Percentiles rank a stretch among this genome's conserved stretches.
Conservation (phyloP, 306 rosid genomes). For the Neltuma alba region DNA sequence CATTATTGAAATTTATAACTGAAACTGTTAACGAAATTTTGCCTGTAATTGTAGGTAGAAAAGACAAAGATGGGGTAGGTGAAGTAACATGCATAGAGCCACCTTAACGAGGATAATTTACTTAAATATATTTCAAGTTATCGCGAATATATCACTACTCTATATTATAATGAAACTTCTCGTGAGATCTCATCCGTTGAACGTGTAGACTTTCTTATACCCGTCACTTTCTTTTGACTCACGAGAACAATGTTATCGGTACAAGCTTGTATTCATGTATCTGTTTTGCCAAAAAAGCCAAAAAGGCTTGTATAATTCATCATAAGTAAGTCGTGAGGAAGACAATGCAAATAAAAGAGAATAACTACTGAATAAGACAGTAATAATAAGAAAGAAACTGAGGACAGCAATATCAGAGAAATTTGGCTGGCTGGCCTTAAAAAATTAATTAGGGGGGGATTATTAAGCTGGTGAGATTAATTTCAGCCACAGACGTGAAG, state of each 20-base stretch:
- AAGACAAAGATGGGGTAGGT: slow-evolving; percentile 5
- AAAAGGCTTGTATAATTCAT: neutral
- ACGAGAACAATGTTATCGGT: neutral
- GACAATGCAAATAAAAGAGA: neutral
- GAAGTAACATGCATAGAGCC: slow-evolving; percentile 16
- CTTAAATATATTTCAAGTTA: neutral
- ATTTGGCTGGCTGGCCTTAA: neutral
- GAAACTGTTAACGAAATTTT: no score
- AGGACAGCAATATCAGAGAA: neutral
- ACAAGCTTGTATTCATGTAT: neutral
- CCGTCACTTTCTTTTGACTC: slow-evolving; percentile 28
- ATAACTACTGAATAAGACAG: no score
- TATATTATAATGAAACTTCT: neutral
- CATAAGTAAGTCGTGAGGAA: neutral
- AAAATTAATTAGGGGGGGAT: neutral
- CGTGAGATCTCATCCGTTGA: slow-evolving; percentile 31
- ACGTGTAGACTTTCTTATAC: slow-evolving; percentile 32
- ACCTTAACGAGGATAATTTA: neutral
- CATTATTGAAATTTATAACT: no score
- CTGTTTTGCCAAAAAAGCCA: neutral
- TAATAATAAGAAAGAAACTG: neutral
- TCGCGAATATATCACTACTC: neutral
- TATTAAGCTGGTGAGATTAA: neutral
- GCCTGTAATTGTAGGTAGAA: neutral
- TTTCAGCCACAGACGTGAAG: neutral